Evolutionary conservation across 1,139 yeast species (phyloP), one percentile per base, ranked within the genome.

Genomic region (Debaryomycetaceae sp.): DNA sequence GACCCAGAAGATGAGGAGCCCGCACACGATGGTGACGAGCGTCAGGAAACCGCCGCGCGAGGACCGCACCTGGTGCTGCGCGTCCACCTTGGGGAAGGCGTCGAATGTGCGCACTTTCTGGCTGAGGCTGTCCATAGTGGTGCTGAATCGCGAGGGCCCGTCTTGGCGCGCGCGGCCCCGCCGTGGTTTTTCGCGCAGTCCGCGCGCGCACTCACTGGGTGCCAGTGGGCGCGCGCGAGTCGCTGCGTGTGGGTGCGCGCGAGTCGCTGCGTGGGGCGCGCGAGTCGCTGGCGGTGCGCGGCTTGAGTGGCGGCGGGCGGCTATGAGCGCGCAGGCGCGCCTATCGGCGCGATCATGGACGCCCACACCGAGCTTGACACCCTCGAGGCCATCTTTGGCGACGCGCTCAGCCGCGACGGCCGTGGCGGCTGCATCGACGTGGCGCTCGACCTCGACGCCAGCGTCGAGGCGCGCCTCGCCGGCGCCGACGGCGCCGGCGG

Each of bases 71-170:
- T 83, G 72, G 46, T 85, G 89, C 38, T 82, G 73, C 5, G 86
- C 72, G 33, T 83, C 81, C 17, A 86, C 85, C 56, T 89, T 89
- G 14, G 97, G 89, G 48, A 86, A 86, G 21, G 96, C 96, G 64
- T 86, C 96, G 55, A 86, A 85, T 6, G 88, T 71, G 45, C 74
- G 65, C 31, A 82, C 75, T 38, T 42, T 53, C 25, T 43, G 55
- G 16, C 67, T 43, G 37, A 66, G 54, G 5, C 59, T 31, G 25
- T 65, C 70, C 71, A 66, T 66, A 23, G 9, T 15, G n/a, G n/a
- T n/a, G n/a, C n/a, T 14, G 16, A 18, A 15, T n/a, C n/a, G n/a
- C n/a, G n/a, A n/a, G n/a, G n/a, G n/a, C n/a, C n/a, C n/a, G n/a
- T n/a, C n/a, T n/a, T n/a, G n/a, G n/a, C n/a, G n/a, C n/a, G n/a